Base-by-base conservation (phyloP, 1,139 yeast genomes). In the Diutina siamensis region DNA sequence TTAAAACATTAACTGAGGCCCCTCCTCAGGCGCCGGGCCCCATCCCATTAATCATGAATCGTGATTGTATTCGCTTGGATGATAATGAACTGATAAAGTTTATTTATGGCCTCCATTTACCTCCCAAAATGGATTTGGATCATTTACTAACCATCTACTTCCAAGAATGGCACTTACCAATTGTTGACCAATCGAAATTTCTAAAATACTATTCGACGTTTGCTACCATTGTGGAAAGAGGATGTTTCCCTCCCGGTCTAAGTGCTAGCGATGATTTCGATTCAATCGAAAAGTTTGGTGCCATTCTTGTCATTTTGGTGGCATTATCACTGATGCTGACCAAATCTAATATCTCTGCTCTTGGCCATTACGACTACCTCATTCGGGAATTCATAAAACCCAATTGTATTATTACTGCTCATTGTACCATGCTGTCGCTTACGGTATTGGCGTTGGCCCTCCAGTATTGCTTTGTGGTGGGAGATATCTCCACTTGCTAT, bases 111-210 rank as follows among this genome's bases (percentile, higher is more conserved):
- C 58, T 78, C 36, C 53, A 21, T 7, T 20, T 44, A 66, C 58
- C 46, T 2, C 62, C 79, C 18, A 69, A 78, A 48, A 57, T 74
- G 44, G 80, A 78, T 49, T 57, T 78, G 51, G 84, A 80, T 53
- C 74, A 75, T 28, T 63, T 78, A 35, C 67, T 77, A 36, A 73
- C 80, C 0, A 60, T 74, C 1, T 88, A 76, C 58, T 87, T 86
- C 62, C 81, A 79, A 51, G 83, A 83, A 50, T 88, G 96, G 95
- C 83, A 86, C 33, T 68, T 82, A 40, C 94, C 95, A 0, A 69
- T 85, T 10, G 58, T 87, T 46, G 85, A 84, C 58, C 78, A 79
- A 54, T 74, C 74, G 44, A 68, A 76, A 4, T 86, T 86, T 55
- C 65, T 82, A 56, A 65, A 68, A 31, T 76, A 76, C 52, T 86